Base-by-base conservation (phyloP, 1,139 yeast species). In the Meyerozyma smithsonii region DNA sequence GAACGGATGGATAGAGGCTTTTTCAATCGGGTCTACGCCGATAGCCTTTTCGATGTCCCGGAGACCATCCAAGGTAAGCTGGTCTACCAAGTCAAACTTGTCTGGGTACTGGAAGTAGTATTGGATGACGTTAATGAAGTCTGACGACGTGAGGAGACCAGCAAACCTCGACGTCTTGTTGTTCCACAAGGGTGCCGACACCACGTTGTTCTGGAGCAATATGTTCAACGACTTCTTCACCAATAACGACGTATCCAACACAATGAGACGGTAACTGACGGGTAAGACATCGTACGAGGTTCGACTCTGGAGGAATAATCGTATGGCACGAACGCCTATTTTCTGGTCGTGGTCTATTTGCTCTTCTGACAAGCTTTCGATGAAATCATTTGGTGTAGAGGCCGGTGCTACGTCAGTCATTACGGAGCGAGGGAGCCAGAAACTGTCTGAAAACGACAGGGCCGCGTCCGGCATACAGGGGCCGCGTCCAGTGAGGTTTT, bases 171-270 rank as follows among this genome's bases (percentile, higher is more conserved):
- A 84, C 5, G 86, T 83, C 55, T 84, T 79, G 43, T 89, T 84
- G 61, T 92, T 87, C 99, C 99, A 94, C 44, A 94, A 70, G 3
- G 99, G 98, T 3, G 98, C 98, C 37, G 95, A 84, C 24, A 94
- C 97, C 53, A 94, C 88, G 56, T 88, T 87, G 60, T 94, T 94
- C 58, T 94, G 98, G 40, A 92, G 70, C 47, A 94, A 69, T 32
- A 94, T 90, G 48, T 89, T 89, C 55, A 94, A 73, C 8, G 97
- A 87, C 56, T 92, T 88, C 62, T 92, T 92, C 36, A 94, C 96
- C 43, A 89, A 69, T 39, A 94, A 69, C 6, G 96, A 81, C 2
- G 97, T 90, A 59, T 94, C 99, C 52, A 94, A 77, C 36, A 94
- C 98, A 42, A 94, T 86, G 52, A 94, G 74, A 50, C 97, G 74